Evolutionary conservation across 2,329 filamentous ascomycete species (phyloP).

Genomic region (Amauroascus verrucosus): DNA sequence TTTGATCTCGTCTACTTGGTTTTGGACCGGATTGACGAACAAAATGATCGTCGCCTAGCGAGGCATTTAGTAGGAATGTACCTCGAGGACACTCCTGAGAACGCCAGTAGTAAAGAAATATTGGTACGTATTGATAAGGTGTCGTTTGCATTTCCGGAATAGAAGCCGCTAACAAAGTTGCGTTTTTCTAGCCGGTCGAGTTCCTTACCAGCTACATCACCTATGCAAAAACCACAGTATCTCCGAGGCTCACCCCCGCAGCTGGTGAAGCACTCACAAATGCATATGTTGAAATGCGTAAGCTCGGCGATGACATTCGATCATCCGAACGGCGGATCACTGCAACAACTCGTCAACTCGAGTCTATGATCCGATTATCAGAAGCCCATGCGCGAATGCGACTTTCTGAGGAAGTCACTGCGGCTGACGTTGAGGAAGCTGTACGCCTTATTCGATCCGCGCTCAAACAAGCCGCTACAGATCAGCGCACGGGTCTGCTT

Average conservation of each 20-base stretch:
- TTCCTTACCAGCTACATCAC: slow-evolving; percentile 96
- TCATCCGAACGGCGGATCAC: slow-evolving; percentile 92
- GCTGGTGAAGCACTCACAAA: slow-evolving; percentile 77
- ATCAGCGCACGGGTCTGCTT: slow-evolving; percentile 78
- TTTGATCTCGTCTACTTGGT: slow-evolving; percentile 97
- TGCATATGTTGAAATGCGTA: slow-evolving; percentile 89
- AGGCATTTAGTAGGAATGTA: slow-evolving; percentile 95
- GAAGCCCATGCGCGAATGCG: slow-evolving; percentile 99
- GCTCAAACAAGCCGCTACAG: slow-evolving; percentile 94
- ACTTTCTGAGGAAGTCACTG: slow-evolving; percentile 63
- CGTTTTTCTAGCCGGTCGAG: slow-evolving; percentile 63
- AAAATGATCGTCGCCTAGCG: slow-evolving; percentile 74
- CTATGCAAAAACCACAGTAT: slow-evolving; percentile 77
- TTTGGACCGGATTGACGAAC: slow-evolving; percentile 85
- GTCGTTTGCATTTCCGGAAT: neutral
- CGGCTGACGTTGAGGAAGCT: slow-evolving; percentile 76
- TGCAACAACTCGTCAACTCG: slow-evolving; percentile 88
- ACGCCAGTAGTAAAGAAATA: slow-evolving; percentile 65
- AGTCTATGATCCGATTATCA: slow-evolving; percentile 94
- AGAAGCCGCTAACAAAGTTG: slow-evolving; percentile 1
- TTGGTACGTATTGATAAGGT: slow-evolving; percentile 48
- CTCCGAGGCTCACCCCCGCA: slow-evolving; percentile 68
- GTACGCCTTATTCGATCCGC: slow-evolving; percentile 87
- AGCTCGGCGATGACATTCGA: slow-evolving; percentile 77
- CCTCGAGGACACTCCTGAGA: slow-evolving; percentile 84